Evolutionary conservation across 352 stramenopile species (phyloP), one percentile per base, ranked within the genome.

Genomic region (Globisporangium acanthophoron): DNA sequence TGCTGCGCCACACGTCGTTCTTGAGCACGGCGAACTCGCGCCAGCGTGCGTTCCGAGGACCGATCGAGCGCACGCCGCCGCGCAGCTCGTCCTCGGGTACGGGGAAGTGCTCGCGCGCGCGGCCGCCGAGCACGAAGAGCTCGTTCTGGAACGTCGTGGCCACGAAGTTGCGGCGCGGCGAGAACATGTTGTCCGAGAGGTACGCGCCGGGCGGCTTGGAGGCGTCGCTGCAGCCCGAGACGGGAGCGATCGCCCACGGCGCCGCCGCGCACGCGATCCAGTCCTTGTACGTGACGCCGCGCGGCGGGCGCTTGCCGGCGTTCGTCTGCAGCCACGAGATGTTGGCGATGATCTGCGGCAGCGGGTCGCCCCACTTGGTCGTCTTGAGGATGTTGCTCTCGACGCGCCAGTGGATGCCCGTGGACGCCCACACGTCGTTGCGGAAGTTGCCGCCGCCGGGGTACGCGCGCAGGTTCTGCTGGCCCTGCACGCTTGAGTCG

Each of bases 1-100:
- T 82, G 48, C 77, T 90, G n/a, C 75, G 68, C 82, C 82, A 92
- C 20, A 92, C 76, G 56, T 92, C 81, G 57, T 92, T 92, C 53
- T 90, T 90, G 18, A 92, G 65, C 8, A 92, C 79, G 0, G 74
- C 69, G 52, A 73, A 84, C 64, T 92, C 81, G 5, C 82, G 66
- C 80, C 77, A 90, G 3, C 77, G 71, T 1, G 54, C 72, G 45
- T 74, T 84, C 18, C 62, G 58, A 0, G 77, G 73, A 0, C 61
- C 62, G 11, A 70, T 59, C 33, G 59, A 50, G 15, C 52, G 56
- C 20, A 73, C 67, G 2, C 79, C 79, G 9, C 72, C 80, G 2
- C 76, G 72, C 21, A 80, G 57, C 51, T 88, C 58, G 1, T 71
- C 64, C 21, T 89, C 67, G 33, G 77, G 76, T 0, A 91, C 64